Percentiles rank a stretch among this genome's conserved stretches.
Evolutionary conservation across 805 yeast species (phyloP).

Genomic region (Zygotorulaspora danielsina): DNA sequence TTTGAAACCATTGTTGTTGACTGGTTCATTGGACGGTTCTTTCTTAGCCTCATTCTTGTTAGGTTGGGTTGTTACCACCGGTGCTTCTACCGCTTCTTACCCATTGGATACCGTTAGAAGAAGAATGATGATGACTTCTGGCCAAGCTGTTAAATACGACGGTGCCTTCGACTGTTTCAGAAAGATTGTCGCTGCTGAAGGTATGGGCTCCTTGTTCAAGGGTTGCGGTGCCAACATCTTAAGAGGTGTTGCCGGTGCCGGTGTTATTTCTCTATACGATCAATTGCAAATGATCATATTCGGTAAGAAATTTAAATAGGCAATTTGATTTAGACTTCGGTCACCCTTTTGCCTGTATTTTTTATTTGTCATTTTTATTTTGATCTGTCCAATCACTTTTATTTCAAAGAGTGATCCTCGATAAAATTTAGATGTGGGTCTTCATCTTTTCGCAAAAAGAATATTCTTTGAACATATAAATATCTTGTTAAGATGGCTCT

Average conservation of each 20-base stretch:
- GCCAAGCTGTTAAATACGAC: slow-evolving; percentile 94
- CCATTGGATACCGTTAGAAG: slow-evolving; percentile 99
- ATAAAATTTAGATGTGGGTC: too few species aligned
- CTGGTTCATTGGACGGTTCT: slow-evolving; percentile 91
- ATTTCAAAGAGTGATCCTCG: too few species aligned
- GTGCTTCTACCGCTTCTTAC: slow-evolving; percentile 98
- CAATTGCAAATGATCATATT: slow-evolving; percentile 91
- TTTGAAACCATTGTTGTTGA: slow-evolving; percentile 88
- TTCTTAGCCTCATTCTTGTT: slow-evolving; percentile 93
- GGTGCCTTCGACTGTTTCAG: slow-evolving; percentile 93
- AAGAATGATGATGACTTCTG: slow-evolving; percentile 99
- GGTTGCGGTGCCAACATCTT: slow-evolving; percentile 99
- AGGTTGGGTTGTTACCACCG: slow-evolving; percentile 98
- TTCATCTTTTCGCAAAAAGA: too few species aligned
- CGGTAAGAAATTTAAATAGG: slow-evolving; percentile 88
- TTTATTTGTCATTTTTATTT: slow-evolving; percentile 1
- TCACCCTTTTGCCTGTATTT: neutral
- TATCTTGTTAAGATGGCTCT: slow-evolving; percentile 2
- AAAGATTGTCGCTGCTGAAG: slow-evolving; percentile 93
- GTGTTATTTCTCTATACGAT: slow-evolving; percentile 97
- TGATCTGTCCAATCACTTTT: neutral
- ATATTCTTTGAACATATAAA: slow-evolving; percentile 5
- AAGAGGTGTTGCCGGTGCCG: slow-evolving; percentile 99
- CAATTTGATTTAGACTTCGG: slow-evolving; percentile 1
- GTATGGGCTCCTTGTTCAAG: slow-evolving; percentile 89